Evolutionary conservation across 164 flowering plant genomes (phyloP), one percentile per base, ranked within the genome.

Genomic region (Magnolia kwangsiensis): DNA sequence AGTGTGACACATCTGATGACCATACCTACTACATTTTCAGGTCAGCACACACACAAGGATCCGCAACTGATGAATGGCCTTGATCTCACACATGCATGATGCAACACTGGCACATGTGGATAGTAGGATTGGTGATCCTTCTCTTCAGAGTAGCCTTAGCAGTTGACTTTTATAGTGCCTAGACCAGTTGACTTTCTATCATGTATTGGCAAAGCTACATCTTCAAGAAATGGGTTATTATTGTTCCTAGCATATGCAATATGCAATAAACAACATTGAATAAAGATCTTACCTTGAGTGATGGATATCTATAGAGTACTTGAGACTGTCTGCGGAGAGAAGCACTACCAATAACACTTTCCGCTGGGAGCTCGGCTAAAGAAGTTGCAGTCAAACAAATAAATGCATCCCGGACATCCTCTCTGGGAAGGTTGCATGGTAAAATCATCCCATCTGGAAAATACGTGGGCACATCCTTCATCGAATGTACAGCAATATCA

Each of bases 381-480:
- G 99, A 92, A 67, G 85, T 70, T 73, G 93, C 92, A 83, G 73
- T 80, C 67, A 89, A 71, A 63, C 91, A 91, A 75, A 96, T 94
- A 76, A 96, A 96, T 63, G 97, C 99, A 87, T 96, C 99, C 14
- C 98, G 85, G 27, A 96, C 98, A 89, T 94, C 99, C 88, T 94
- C 99, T 55, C 98, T 88, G 13, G 84, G 89, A 72, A 96, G 94
- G 78, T 94, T 94, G 88, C 99, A 96, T 20, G 97, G 99, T 50
- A 96, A 84, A 76, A 92, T 87, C 24, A 88, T 96, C 78, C 89
- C 88, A 55, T 90, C 93, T 0, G 97, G 98, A 77, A 92, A 85
- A 82, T 96, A 96, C 19, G 99, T 96, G 3, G 99, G 99, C 14
- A 96, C 98, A 81, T 96, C 99, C 78, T 96, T 96, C 99, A 96